Evolutionary conservation across 192 early-diverging fungal species (phyloP).

Genomic region (Entrophospora sp.): DNA sequence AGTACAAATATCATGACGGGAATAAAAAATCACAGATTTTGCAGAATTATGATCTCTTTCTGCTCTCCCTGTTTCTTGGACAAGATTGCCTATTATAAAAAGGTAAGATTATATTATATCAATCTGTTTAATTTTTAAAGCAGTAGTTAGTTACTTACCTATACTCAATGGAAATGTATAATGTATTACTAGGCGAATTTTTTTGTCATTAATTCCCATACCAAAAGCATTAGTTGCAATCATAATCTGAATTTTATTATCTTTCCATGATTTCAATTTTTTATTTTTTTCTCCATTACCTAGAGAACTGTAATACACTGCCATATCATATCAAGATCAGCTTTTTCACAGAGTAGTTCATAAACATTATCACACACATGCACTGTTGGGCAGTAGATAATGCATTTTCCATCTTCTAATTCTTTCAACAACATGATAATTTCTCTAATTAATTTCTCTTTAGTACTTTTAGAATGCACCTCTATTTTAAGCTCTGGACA

Average conservation of each 20-base stretch:
- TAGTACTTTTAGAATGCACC: background rate
- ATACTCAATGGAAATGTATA: background rate
- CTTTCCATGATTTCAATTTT: background rate
- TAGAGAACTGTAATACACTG: background rate
- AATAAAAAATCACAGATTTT: constrained; percentile 2
- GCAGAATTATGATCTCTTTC: background rate
- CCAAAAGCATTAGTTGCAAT: background rate
- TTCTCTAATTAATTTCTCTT: background rate
- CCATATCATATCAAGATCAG: background rate
- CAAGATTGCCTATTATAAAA: background rate
- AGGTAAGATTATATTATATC: background rate
- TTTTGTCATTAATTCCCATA: background rate
- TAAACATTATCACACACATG: too few species aligned
- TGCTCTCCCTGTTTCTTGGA: background rate
- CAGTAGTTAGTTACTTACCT: background rate
- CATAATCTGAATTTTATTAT: background rate
- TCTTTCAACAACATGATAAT: background rate
- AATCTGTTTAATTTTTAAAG: background rate
- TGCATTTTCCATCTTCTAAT: background rate
- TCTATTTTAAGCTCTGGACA: background rate
- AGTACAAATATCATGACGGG: background rate
- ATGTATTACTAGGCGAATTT: background rate
- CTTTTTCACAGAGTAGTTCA: too few species aligned
- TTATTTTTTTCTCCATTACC: background rate
- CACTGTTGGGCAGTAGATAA: background rate